Percentiles rank a stretch among this genome's conserved stretches.
Conservation (phyloP, 2,329 filamentous ascomycete species). For the Raffaelea albimanens region DNA sequence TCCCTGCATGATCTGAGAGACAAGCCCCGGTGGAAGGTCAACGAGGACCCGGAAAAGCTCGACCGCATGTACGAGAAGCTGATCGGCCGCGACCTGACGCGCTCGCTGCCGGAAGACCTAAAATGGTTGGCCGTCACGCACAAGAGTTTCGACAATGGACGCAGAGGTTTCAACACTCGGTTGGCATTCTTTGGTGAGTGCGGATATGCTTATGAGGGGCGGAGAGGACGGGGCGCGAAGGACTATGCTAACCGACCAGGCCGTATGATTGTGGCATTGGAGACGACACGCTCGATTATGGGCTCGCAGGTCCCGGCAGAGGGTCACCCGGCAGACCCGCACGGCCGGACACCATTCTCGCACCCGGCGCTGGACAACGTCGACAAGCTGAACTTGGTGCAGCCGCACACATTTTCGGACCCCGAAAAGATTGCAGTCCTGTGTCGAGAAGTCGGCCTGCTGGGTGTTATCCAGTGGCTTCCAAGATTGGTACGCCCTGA, state of each 20-base stretch:
- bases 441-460: constrained; percentile 60
- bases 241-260: too few relatives aligned
- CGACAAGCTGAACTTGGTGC: constrained; percentile 55
- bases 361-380: constrained; percentile 65
- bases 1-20: constrained; percentile 48
- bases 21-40: constrained; percentile 55
- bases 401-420: constrained; percentile 52
- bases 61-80: constrained; percentile 71
- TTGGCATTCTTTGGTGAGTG: constrained; percentile 71
- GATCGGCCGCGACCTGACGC: constrained; percentile 63
- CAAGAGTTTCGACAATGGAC: constrained; percentile 94
- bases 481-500: constrained; percentile 73
- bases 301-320: constrained; percentile 2
- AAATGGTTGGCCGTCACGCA: constrained; percentile 97
- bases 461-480: constrained; percentile 71
- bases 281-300: constrained; percentile 18
- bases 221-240: too few relatives aligned
- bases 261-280: constrained; percentile 18
- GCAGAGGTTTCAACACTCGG: constrained; percentile 88
- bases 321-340: constrained; percentile 13
- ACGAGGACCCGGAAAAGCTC: constrained; percentile 63
- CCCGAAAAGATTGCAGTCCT: constrained; percentile 58
- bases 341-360: constrained; percentile 54
- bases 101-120: constrained; percentile 74
- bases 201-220: background rate